Evolutionary conservation across 345 rosid species (phyloP), one percentile per base, ranked within the genome.

Genomic region (Citrus inodora): DNA sequence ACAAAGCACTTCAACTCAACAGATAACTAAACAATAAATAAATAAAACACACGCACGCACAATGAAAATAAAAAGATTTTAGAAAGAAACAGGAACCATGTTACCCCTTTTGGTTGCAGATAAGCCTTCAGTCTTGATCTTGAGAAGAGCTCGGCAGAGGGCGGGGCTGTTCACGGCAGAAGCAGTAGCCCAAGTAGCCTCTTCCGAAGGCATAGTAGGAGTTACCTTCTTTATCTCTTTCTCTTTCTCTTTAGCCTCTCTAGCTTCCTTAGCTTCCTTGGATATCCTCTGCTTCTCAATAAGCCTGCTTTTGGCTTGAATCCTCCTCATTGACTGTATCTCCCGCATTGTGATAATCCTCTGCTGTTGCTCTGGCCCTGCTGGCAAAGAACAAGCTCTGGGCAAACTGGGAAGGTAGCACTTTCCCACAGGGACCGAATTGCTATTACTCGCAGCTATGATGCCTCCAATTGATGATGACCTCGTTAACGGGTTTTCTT

Each of bases 321-420:
- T 32, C 69, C 69, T 67, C 56, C 33, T 77, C 59, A 16, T 46
- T 4, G 74, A 56, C 79, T 67, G 76, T 19, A 79, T 25, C 59
- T 77, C 77, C 64, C 48, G 42, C 67, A 75, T 9, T 37, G 11
- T 42, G 33, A 60, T 60, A 51, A 55, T 8, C 48, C 74, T 69
- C 58, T 62, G 77, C 42, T 71, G 65, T 5, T 62, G 66, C 35
- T 81, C 79, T 22, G 55, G 28, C 62, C 42, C 76, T 9, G 55
- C 21, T 9, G 82, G 85, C 71, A 80, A 55, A 22, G 87, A 80
- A 53, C 70, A 64, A n/a, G 83, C 78, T 73, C 83, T 74, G 28
- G 64, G 19, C 67, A 82, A 4, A 53, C 22, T 53, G 0, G 85
- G 66, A 66, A 82, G 71, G 22, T 56, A 67, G 4, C 63, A 28